Evolutionary conservation across 805 yeast species (phyloP).

Genomic region (Pichia paraexigua): DNA sequence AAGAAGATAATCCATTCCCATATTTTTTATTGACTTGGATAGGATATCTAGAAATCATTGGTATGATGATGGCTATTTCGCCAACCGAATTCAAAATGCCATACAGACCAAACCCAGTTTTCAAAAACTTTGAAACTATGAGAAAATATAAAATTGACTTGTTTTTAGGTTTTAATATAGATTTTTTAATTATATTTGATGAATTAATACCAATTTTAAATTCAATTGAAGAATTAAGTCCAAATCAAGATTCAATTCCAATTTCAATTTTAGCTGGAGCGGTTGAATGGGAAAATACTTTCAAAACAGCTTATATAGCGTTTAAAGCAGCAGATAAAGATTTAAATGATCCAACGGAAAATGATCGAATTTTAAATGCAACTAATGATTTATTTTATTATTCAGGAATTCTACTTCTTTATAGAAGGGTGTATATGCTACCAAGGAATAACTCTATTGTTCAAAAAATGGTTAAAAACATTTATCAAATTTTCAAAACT

Average conservation of each 20-base stretch:
- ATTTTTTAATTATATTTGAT: conserved; percentile 37
- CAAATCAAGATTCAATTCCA: not conserved
- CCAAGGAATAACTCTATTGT: not conserved
- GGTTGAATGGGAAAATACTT: conserved; percentile 8
- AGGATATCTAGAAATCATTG: conserved; percentile 9
- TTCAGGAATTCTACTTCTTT: conserved; percentile 2
- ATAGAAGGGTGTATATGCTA: conserved; percentile 5
- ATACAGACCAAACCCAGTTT: conserved; percentile 1
- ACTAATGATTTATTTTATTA: conserved; percentile 4
- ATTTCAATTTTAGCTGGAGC: conserved; percentile 3
- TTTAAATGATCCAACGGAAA: conserved; percentile 2
- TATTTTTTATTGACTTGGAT: conserved; percentile 8
- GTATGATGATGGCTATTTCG: conserved; percentile 6
- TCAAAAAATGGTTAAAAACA: conserved; percentile 5
- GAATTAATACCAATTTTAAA: conserved; percentile 4
- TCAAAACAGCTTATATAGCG: not conserved
- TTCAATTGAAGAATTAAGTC: not conserved
- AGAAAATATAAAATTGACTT: conserved; percentile 38
- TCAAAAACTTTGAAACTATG: not conserved
- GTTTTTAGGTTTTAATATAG: conserved; percentile 56
- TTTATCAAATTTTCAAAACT: conserved; percentile 4
- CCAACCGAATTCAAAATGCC: conserved; percentile 8
- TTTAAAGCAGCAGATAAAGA: not conserved
- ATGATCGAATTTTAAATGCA: conserved; percentile 1
- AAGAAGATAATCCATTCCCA: not conserved